These are phyloP conservation scores for Periglandula ipomoeae DNA, from an alignment of 2,329 filamentous ascomycete species.

Conservation along the genomic window DNA sequence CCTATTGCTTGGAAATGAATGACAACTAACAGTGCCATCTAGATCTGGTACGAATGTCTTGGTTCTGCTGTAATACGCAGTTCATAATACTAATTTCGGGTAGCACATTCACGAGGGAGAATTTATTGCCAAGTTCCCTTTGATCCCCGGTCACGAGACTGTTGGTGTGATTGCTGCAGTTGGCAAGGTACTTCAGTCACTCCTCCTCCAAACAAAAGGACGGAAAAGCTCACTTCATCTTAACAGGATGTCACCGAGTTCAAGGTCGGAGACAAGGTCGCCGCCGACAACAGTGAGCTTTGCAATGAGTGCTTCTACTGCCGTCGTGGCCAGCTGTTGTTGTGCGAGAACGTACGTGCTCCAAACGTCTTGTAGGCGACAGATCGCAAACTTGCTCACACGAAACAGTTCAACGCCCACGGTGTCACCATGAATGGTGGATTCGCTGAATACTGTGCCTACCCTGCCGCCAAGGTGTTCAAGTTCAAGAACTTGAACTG, in stretches of 20 bases:
- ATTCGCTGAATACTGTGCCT: constrained; percentile 59
- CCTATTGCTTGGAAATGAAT: constrained; percentile 1
- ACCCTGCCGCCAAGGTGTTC: constrained; percentile 48
- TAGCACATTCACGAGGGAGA: constrained; percentile 59
- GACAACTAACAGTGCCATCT: constrained; percentile 12
- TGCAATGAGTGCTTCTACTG: constrained; percentile 69
- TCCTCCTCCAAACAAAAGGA: background rate
- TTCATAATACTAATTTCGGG: background rate
- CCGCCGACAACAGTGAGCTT: constrained; percentile 55
- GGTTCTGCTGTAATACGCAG: background rate
- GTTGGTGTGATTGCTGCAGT: constrained; percentile 54
- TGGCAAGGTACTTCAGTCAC: constrained; percentile 26
- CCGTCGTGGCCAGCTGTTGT: constrained; percentile 55
- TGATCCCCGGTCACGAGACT: constrained; percentile 61
- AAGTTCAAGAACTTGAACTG: constrained; percentile 56
- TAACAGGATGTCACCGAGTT: constrained; percentile 50
- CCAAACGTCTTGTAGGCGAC: background rate
- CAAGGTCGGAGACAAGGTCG: constrained; percentile 53
- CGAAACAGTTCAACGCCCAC: constrained; percentile 48
- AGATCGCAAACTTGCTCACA: background rate
- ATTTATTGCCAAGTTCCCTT: constrained; percentile 54
- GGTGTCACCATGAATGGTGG: constrained; percentile 61
- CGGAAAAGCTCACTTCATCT: background rate
- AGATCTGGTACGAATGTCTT: constrained; percentile 26
- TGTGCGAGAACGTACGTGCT: constrained; percentile 50